Conservation (phyloP, 2,329 filamentous ascomycete species). For the Zymoseptoria pseudotritici region DNA sequence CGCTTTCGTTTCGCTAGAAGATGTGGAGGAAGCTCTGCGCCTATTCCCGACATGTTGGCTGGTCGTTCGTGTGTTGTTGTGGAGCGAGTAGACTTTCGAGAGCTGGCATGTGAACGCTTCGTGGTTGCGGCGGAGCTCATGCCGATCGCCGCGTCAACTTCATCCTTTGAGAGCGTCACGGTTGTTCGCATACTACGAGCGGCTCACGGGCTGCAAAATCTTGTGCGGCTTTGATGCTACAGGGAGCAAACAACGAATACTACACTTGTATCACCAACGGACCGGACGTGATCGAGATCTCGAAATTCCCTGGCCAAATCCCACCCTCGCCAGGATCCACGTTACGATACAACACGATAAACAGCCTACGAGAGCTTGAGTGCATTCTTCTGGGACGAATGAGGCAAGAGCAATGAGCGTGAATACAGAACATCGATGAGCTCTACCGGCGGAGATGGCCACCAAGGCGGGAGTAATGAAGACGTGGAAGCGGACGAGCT, state of each 20-base stretch:
- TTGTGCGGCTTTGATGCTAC: not conserved
- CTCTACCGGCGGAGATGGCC: slow-evolving; percentile 57
- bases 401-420: slow-evolving; percentile 45
- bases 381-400: not conserved
- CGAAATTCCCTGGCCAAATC: not conserved
- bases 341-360: not conserved
- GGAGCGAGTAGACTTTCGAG: not conserved
- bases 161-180: not conserved
- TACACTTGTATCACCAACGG: not conserved
- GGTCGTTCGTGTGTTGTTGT: slow-evolving; percentile 1
- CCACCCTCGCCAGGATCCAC: not conserved
- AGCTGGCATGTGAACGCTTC: not conserved
- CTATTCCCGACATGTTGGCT: slow-evolving; percentile 57
- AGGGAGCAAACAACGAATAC: not conserved
- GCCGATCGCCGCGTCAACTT: not conserved
- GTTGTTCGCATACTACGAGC: not conserved
- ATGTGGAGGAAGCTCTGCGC: slow-evolving; percentile 62
- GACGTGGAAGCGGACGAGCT: slow-evolving; percentile 37
- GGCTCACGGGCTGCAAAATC: not conserved
- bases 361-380: not conserved
- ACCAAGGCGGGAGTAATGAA: slow-evolving; percentile 53
- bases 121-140: not conserved
- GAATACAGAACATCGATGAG: slow-evolving; percentile 55
- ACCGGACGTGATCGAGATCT: not conserved
- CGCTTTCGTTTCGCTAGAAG: slow-evolving; percentile 48